Evolutionary conservation across 2,329 filamentous ascomycete species (phyloP).

Genomic region (Apiospora aurea): DNA sequence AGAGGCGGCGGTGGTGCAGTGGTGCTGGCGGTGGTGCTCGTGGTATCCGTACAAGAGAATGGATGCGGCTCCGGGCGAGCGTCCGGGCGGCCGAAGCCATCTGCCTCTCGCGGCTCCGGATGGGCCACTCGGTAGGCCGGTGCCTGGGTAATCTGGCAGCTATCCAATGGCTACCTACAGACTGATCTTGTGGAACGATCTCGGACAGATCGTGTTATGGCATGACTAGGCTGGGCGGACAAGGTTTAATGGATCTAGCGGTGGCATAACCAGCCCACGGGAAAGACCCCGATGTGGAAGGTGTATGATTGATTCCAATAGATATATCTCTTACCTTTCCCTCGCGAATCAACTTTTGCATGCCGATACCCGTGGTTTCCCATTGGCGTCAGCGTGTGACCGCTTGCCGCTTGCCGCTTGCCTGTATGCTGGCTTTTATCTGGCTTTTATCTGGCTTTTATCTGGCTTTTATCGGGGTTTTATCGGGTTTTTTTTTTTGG

Average conservation of each 20-base stretch:
- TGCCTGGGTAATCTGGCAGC: background rate
- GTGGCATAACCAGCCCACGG: background rate
- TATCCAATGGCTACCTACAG: background rate
- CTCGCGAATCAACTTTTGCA: background rate
- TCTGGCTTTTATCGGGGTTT: background rate
- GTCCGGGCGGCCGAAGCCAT: conserved; percentile 25
- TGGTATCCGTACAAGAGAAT: background rate
- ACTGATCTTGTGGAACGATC: background rate
- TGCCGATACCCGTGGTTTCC: background rate
- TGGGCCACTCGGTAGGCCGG: background rate
- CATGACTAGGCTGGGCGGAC: background rate
- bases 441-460: too few relatives aligned
- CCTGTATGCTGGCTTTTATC: background rate
- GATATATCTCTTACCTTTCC: background rate
- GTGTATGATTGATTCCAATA: too few relatives aligned
- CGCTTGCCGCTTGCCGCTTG: background rate
- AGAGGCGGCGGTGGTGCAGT: conserved; percentile 26
- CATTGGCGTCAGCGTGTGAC: background rate
- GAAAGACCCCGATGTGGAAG: background rate
- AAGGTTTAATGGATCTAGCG: background rate
- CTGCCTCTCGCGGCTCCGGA: background rate
- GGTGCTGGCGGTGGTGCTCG: background rate
- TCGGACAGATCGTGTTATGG: background rate
- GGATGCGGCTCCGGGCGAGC: conserved; percentile 20
- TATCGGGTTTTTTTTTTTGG: too few relatives aligned